Base-by-base conservation (phyloP, 1,139 yeast genomes). In the Zygosaccharomyces pseudobailii region DNA sequence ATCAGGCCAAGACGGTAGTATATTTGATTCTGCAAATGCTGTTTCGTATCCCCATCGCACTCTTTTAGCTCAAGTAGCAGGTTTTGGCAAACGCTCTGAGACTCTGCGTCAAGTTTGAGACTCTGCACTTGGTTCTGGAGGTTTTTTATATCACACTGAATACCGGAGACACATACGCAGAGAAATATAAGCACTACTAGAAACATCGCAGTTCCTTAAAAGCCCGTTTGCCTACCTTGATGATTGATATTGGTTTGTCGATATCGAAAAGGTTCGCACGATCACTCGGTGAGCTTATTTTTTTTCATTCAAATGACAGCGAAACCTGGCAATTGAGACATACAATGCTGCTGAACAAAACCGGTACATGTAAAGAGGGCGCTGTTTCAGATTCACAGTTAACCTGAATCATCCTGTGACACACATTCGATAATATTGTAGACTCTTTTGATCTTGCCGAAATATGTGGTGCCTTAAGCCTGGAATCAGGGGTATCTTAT, bases 1-100 rank as follows among this genome's bases (percentile, higher is more conserved):
- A 59, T 55, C 21, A 63, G 45, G 5, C 66, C 67, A 17, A 54
- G 36, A 42, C 58, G 57, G 40, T 63, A 63, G 19, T 50, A 48
- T 10, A 62, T 30, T 42, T 59, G 57, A 36, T 55, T 52, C 4
- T 43, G 42, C 25, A 51, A 45, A 30, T 31, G 33, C 20, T 19
- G 47, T 22, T 33, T 23, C 6, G 38, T 45, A 3, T 33, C 39
- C 13, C 40, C 45, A 1, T 41, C 38, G 40, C 57, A 55, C 4
- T 36, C 42, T 20, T 51, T 46, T 27, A 53, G 23, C 39, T 47
- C 43, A 6, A 41, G 28, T 21, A 54, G 42, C 19, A 53, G 36
- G 6, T 47, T 43, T 28, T 51, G 43, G 35, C 45, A 49, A 24
- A 43, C 30, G 8, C 30, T 34, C 36, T 46, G 39, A 20, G 52